A percentile compares a stretch with the other conserved stretches of the same genome.
Conservation (phyloP, 768 basidiomycete species). For the Pisolithus sp. region DNA sequence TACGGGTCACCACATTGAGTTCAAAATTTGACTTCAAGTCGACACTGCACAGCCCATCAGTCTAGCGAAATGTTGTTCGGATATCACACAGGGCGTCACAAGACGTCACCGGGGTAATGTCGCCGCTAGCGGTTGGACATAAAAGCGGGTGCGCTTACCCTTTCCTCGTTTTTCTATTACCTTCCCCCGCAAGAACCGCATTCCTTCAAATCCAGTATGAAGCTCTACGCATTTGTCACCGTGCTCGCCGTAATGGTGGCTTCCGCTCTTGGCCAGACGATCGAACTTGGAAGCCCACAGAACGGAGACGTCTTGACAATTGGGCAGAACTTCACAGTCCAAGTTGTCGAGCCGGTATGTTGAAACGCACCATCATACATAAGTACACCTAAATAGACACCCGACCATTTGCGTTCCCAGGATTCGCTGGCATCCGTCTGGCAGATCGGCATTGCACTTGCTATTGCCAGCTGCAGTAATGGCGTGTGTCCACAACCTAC, state of each 20-base stretch:
- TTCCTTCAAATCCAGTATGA: constrained; percentile 10
- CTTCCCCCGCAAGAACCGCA: too few species aligned
- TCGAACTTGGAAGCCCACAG: constrained; percentile 18
- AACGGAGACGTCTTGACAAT: constrained; percentile 10
- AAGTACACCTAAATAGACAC: neutral
- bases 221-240: constrained; percentile 2
- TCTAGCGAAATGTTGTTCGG: too few species aligned
- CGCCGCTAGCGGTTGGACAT: constrained; percentile 1
- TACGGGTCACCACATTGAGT: too few species aligned
- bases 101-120: too few species aligned
- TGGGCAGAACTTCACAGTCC: constrained; percentile 15
- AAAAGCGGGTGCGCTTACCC: neutral
- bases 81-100: too few species aligned
- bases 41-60: too few species aligned
- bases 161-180: neutral
- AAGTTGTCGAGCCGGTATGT: constrained; percentile 19
- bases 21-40: too few species aligned
- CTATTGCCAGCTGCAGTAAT: constrained; percentile 14
- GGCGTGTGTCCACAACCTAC: constrained; percentile 19
- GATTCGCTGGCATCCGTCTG: constrained; percentile 11
- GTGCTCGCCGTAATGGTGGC: constrained; percentile 5
- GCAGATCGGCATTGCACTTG: constrained; percentile 28
- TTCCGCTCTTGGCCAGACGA: constrained; percentile 22
- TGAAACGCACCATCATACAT: neutral
- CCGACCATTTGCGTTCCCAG: constrained; percentile 3